Percentiles rank a stretch among this genome's conserved stretches.
phyloP scores from a whole-genome alignment of 2,329 filamentous ascomycete genomes.

The Boeremia exigua region DNA sequence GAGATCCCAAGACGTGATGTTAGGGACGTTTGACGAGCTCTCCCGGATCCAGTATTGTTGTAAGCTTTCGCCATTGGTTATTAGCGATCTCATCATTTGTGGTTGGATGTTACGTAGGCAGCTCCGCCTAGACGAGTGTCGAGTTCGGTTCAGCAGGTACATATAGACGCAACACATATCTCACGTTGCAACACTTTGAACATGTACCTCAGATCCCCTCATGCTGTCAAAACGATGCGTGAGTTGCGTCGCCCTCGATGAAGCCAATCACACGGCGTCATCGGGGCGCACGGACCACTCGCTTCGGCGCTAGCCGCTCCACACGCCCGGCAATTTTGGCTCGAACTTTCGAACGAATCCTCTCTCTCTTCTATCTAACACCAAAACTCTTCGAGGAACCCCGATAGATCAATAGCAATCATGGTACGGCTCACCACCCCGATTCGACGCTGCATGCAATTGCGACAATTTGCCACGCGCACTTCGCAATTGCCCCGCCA shows the following conservation, averaged over 20 bases:
- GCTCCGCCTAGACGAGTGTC: not conserved
- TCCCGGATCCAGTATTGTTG: not conserved
- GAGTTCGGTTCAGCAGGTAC: not conserved
- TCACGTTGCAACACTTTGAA: not conserved
- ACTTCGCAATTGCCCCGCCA: constrained; percentile 2
- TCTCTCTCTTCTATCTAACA: constrained; percentile 27
- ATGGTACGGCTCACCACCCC: constrained; percentile 44
- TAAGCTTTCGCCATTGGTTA: not conserved
- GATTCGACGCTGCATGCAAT: constrained; percentile 3
- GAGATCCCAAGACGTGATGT: constrained; percentile 50
- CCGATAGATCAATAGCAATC: constrained; percentile 50
- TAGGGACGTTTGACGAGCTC: constrained; percentile 12
- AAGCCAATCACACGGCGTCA: not conserved
- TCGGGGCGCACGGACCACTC: not conserved
- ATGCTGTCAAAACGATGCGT: too few relatives aligned
- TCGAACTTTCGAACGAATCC: constrained; percentile 18
- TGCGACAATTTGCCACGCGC: not conserved
- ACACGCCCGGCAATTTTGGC: constrained; percentile 6
- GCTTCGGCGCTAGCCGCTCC: constrained; percentile 11
- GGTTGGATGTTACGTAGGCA: not conserved
- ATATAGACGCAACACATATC: not conserved
- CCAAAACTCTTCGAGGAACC: constrained; percentile 53
- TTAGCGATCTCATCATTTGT: constrained; percentile 4
- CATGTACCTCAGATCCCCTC: too few relatives aligned
- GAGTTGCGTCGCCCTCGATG: too few relatives aligned